phyloP scores from a whole-genome alignment of 495 filamentous ascomycete genomes.

The Penicillium lividum region DNA sequence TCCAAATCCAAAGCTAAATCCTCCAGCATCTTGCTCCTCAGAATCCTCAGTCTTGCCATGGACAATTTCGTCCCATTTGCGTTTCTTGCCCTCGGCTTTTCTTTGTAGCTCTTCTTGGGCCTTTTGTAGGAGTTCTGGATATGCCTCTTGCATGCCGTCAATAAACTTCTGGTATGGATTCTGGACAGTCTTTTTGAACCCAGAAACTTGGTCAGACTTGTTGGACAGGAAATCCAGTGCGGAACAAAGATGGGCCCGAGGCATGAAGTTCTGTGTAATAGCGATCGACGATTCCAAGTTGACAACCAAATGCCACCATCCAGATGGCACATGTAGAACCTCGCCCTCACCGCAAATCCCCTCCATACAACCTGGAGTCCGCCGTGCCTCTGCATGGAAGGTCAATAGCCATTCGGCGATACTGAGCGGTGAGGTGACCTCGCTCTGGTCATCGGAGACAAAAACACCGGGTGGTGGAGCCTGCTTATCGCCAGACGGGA shows the following conservation, averaged over 20 bases:
- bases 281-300: constrained; percentile 83
- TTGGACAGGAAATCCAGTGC: constrained; percentile 82
- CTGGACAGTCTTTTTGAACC: constrained; percentile 71
- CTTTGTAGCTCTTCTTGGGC: constrained; percentile 64
- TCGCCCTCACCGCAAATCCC: constrained; percentile 87
- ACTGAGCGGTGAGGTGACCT: constrained; percentile 91
- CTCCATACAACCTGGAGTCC: constrained; percentile 76
- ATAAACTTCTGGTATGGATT: constrained; percentile 79
- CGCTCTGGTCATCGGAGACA: constrained; percentile 87
- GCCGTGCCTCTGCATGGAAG: constrained; percentile 86
- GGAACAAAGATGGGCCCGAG: constrained; percentile 67
- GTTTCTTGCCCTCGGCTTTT: constrained; percentile 64
- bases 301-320: constrained; percentile 97
- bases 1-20: constrained; percentile 84
- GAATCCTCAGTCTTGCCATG: constrained; percentile 44
- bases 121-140: constrained; percentile 66
- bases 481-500: constrained; percentile 64
- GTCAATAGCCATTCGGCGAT: constrained; percentile 94
- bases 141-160: constrained; percentile 59
- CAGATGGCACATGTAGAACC: constrained; percentile 87
- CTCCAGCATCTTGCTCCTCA: constrained; percentile 41
- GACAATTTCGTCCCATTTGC: constrained; percentile 83
- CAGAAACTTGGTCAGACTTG: constrained; percentile 81
- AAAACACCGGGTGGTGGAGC: constrained; percentile 83
- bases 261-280: constrained; percentile 96